Conservation (phyloP, 2,329 filamentous ascomycete species). For the Fusarium sp. region DNA sequence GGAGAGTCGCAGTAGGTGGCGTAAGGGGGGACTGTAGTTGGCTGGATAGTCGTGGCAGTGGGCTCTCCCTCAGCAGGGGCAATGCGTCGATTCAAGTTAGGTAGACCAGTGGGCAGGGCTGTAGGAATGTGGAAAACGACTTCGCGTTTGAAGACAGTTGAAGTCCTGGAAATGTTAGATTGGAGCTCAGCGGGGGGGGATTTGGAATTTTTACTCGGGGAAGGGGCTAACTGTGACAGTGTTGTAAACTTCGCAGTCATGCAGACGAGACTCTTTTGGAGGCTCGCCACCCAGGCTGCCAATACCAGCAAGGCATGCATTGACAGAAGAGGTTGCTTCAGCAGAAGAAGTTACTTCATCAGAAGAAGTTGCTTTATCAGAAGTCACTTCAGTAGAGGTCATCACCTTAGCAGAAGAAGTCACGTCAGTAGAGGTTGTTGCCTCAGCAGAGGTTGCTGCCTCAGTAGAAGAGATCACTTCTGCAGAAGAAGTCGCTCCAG, state of each 20-base stretch:
- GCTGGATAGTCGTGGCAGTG: conserved; percentile 23
- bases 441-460: too few species aligned
- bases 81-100: background rate
- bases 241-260: conserved; percentile 17
- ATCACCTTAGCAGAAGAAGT: too few species aligned
- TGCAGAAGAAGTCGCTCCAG: too few species aligned
- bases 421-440: too few species aligned
- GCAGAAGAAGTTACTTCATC: too few species aligned
- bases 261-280: conserved; percentile 1
- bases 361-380: too few species aligned
- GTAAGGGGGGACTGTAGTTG: conserved; percentile 12
- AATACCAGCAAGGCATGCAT: conserved; percentile 1
- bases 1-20: conserved; percentile 29
- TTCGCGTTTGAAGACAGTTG: background rate
- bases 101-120: background rate
- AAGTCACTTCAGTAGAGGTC: background rate
- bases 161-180: background rate
- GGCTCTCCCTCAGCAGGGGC: background rate
- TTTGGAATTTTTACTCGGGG: background rate
- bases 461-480: too few species aligned
- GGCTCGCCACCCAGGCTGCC: background rate
- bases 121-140: conserved; percentile 20
- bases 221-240: conserved; percentile 23
- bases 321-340: background rate
- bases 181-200: accelerated